These are phyloP conservation scores for Chytridiales sp. DNA, from an alignment of 371 early-diverging fungal species.

Conservation along the genomic window DNA sequence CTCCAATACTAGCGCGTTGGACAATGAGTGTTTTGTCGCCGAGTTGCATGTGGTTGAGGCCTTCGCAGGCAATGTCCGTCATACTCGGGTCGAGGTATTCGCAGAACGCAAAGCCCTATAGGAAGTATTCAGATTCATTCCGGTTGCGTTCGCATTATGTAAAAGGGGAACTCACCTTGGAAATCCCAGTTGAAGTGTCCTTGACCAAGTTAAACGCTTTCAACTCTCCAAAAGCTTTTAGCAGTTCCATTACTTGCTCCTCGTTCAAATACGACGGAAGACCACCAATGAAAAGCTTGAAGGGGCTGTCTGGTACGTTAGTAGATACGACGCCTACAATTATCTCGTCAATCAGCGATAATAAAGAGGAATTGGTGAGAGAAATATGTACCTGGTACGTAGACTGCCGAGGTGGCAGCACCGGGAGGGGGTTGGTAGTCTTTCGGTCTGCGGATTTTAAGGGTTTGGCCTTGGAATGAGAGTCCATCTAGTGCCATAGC, in stretches of 20 bases:
- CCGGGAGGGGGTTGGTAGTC: conserved; percentile 75
- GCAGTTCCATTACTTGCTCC: conserved; percentile 89
- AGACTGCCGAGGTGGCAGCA: conserved; percentile 7
- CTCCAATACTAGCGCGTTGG: conserved; percentile 87
- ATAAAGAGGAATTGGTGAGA: too few relatives aligned
- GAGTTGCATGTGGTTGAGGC: conserved; percentile 92
- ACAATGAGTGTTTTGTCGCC: conserved; percentile 94
- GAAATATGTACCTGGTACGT: conserved; percentile 18
- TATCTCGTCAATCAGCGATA: too few relatives aligned
- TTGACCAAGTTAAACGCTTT: conserved; percentile 89
- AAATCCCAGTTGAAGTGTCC: conserved; percentile 73
- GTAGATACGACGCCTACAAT: conserved; percentile 74
- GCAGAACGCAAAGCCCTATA: conserved; percentile 92
- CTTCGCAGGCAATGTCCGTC: conserved; percentile 92
- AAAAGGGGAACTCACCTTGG: conserved; percentile 61
- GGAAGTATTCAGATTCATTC: not conserved
- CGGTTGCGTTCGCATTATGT: not conserved
- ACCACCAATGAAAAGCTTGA: conserved; percentile 94
- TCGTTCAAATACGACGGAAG: conserved; percentile 87
- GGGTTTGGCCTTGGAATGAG: conserved; percentile 73
- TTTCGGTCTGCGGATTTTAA: conserved; percentile 93
- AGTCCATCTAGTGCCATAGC: conserved; percentile 93
- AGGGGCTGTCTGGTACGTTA: conserved; percentile 83
- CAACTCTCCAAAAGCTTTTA: conserved; percentile 91
- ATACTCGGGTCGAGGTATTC: conserved; percentile 87